Base-by-base conservation (phyloP, 805 yeast genomes). In the Starmerella lactis-condensi region DNA sequence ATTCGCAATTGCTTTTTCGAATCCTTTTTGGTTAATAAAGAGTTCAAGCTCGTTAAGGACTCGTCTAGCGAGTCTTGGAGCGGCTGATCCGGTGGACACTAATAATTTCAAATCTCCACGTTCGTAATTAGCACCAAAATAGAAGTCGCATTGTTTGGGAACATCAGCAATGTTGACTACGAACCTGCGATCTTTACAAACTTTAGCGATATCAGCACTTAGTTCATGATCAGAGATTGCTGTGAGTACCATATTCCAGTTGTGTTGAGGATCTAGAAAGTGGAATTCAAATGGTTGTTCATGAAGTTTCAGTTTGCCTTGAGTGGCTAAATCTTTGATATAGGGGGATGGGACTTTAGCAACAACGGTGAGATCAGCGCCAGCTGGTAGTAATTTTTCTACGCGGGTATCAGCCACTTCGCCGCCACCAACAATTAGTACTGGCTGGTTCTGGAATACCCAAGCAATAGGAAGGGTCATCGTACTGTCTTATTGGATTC, bases 121-220 rank as follows among this genome's bases (percentile, higher is more conserved):
- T 45, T 76, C 62, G 50, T 67, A 70, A 57, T 74, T 70, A 16
- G 83, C 67, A 1, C 92, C 93, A 51, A 78, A 78, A 55, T 76
- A 78, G 52, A 76, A 78, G 51, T 78, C 93, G 56, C 93, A 78
- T 37, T 69, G 56, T n/a, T 66, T 64, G 3, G 92, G 91, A 38
- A 75, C 75, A 50, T 78, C 93, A 1, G 92, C 92, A 24, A 77
- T 72, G 46, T 78, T 78, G 16, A 75, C 79, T 17, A 50, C 79
- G 41, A 35, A 69, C 53, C 26, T 58, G 56, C 37, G 61, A 52
- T 37, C 59, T 53, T 51, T 47, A 38, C 65, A 58, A 29, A 56
- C 53, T 38, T 65, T 61, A 47, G 72, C 77, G 14, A 78, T 69
- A 39, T 54, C 52, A 15, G 62, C 57, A 21, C 78, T 68, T 30